Evolutionary conservation across 345 rosid genomes (phyloP), one percentile per base, ranked within the genome.

Genomic region (Bruguiera parviflora): DNA sequence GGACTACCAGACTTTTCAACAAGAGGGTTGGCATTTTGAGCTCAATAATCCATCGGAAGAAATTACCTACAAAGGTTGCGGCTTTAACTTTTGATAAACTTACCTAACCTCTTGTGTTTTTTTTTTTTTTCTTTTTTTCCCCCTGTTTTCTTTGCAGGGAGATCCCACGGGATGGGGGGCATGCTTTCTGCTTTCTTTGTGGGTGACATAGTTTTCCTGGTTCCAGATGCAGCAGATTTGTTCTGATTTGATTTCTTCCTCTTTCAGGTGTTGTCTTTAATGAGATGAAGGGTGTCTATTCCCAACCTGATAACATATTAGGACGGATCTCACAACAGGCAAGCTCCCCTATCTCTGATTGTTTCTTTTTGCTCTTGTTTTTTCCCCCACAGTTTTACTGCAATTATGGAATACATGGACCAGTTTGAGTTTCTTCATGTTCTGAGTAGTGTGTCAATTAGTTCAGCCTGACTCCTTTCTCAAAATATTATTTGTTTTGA

Each of bases 1-100:
- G 80, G 97, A 94, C 79, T 70, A 83, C 63, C 96, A 84, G 39
- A 94, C 95, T 31, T 94, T 94, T 82, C 96, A 94, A 70, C 98
- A 94, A 72, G 98, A 94, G 92, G 98, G 98, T 66, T 94, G 98
- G 96, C 97, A 91, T 81, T 89, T 87, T 60, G 98, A 94, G 88
- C 97, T 94, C 63, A 77, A 94, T 58, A 74, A 88, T 82, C 91
- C 94, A 46, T 83, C 90, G 3, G 96, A 94, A 77, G 97, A 91
- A 63, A 89, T 94, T 72, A 78, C 89, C 70, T 94, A 91, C 68
- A 94, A 94, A 89, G 98, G 98, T 89, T 69, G 67, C 53, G 8
- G 9, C 22, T 15, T 56, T 10, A 56, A 24, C 59, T 60, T 1
- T 70, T 58, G 25, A n/a, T 13, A 31, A 39, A 58, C 29, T 39